These are phyloP conservation scores for Pythium monospermum DNA, from an alignment of 352 stramenopile species.

Conservation along the genomic window DNA sequence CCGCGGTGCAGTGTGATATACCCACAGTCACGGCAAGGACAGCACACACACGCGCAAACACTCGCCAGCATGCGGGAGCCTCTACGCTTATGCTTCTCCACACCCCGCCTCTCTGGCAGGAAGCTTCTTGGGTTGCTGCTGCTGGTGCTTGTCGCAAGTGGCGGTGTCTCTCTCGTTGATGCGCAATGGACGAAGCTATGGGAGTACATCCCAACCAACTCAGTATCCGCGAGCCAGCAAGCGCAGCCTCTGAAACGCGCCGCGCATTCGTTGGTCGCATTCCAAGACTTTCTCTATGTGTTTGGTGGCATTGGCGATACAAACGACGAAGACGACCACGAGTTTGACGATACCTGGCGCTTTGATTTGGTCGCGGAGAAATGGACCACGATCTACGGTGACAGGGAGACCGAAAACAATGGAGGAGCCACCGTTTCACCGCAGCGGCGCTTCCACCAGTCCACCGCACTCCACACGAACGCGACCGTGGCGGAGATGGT, in stretches of 20 bases:
- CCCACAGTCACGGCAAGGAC: no score
- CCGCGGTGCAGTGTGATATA: no score
- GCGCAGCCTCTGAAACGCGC: conserved; percentile 35
- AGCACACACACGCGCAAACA: no score
- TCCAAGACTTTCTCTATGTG: conserved; percentile 52
- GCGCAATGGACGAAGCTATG: conserved; percentile 56
- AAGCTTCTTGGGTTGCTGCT: no score
- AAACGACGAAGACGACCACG: conserved; percentile 34
- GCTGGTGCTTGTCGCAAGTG: no score
- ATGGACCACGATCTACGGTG: conserved; percentile 12
- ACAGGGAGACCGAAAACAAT: conserved; percentile 1
- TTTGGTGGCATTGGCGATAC: conserved; percentile 49
- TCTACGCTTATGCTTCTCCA: no score
- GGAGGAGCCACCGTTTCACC: not conserved
- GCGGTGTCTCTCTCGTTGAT: not conserved
- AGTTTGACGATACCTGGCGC: conserved; percentile 74
- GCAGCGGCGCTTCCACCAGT: conserved; percentile 21
- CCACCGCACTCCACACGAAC: conserved; percentile 19
- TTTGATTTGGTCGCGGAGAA: conserved; percentile 8
- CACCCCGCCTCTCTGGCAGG: no score
- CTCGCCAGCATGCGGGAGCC: no score
- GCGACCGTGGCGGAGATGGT: conserved; percentile 18
- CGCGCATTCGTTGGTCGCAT: conserved; percentile 42
- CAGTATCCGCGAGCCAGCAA: not conserved
- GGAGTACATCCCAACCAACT: conserved; percentile 19